Conservation (phyloP, 768 basidiomycete species). For the Lactarius hengduanensis region DNA sequence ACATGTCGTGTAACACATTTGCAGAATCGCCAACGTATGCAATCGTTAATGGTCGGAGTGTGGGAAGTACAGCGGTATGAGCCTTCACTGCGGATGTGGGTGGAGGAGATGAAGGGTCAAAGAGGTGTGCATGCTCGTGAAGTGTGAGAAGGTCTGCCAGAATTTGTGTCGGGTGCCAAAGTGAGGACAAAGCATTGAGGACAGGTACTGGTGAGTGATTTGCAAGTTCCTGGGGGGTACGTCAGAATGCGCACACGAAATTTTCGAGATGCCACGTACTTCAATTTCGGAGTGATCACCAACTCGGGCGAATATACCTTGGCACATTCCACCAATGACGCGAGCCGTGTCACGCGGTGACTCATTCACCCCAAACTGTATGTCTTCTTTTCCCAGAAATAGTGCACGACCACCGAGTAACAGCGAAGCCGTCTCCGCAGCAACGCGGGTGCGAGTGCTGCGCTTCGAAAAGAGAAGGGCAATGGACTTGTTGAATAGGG, state of each 20-base stretch:
- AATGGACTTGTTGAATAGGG: constrained; percentile 77
- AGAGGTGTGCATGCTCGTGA: constrained; percentile 67
- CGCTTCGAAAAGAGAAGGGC: constrained; percentile 92
- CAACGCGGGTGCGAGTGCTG: constrained; percentile 86
- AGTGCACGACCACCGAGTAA: constrained; percentile 86
- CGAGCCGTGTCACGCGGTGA: constrained; percentile 76
- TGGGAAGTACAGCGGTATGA: constrained; percentile 38
- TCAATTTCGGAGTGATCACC: constrained; percentile 92
- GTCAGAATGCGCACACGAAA: constrained; percentile 7
- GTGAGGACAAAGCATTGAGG: constrained; percentile 90
- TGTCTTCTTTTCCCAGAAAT: constrained; percentile 87
- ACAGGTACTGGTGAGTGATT: constrained; percentile 64
- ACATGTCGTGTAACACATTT: constrained; percentile 96
- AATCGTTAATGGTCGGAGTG: constrained; percentile 77
- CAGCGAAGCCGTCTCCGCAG: constrained; percentile 77
- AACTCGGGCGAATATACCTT: constrained; percentile 96
- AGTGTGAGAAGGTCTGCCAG: constrained; percentile 92
- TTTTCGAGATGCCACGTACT: constrained; percentile 46
- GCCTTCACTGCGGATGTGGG: constrained; percentile 8
- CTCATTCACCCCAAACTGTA: constrained; percentile 97
- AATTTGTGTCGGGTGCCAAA: constrained; percentile 96
- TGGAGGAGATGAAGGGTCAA: constrained; percentile 36
- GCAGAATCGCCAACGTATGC: constrained; percentile 94
- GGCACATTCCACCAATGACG: constrained; percentile 92
- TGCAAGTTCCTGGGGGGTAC: constrained; percentile 62